Percentiles rank a stretch among this genome's conserved stretches.
Evolutionary conservation across 225 moss, liverwort and hornwort species (phyloP).

Genomic region (Marchantia paleacea): DNA sequence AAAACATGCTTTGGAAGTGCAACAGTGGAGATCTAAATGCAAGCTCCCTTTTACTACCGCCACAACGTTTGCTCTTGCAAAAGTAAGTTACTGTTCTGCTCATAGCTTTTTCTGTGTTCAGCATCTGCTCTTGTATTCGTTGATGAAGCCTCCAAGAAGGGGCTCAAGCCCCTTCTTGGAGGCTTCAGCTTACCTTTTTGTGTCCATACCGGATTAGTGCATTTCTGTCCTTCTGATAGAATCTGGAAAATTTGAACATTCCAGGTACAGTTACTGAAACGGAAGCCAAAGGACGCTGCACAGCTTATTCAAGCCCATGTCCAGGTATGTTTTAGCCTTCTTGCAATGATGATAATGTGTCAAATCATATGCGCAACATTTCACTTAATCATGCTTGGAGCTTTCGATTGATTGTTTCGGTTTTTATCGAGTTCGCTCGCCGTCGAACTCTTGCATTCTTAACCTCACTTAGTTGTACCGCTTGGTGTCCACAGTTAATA

Average conservation of each 20-base stretch:
- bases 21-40: slow-evolving; percentile 40
- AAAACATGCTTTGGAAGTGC: slow-evolving; percentile 43
- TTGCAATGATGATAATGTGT: background rate
- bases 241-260: background rate
- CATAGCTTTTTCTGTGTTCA: background rate
- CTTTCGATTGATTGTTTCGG: too few species aligned
- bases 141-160: too few species aligned
- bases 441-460: background rate
- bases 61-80: slow-evolving; percentile 46
- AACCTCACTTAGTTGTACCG: background rate
- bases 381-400: background rate
- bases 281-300: slow-evolving; percentile 42
- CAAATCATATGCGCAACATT: too few species aligned
- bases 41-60: slow-evolving; percentile 40
- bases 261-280: slow-evolving; percentile 35
- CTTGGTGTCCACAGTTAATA: background rate
- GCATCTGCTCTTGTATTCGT: background rate
- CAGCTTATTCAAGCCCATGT: slow-evolving; percentile 37
- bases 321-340: slow-evolving; percentile 22
- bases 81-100: slow-evolving; percentile 26
- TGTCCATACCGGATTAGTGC: background rate
- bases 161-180: too few species aligned
- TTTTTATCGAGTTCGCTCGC: too few species aligned
- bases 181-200: background rate
- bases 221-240: background rate